phyloP scores from a whole-genome alignment of 2,329 filamentous ascomycete species.

The Calonectria naviculata region DNA sequence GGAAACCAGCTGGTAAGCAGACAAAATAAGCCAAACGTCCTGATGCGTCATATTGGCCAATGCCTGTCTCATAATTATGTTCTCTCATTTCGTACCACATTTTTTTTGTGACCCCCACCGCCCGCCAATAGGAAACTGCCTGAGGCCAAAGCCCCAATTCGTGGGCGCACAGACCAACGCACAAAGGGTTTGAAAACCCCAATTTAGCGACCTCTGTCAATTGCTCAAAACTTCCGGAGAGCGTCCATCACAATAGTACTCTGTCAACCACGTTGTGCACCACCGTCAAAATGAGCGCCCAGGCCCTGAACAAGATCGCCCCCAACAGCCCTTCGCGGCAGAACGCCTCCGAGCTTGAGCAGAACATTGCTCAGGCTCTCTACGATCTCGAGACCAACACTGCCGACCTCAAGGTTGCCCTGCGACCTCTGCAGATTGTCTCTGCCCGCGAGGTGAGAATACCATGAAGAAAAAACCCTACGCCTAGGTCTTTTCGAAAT shows the following conservation, averaged over 20 bases:
- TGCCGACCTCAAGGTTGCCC: constrained; percentile 93
- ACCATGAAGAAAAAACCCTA: constrained; percentile 40
- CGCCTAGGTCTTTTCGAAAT: constrained; percentile 45
- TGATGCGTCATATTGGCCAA: neutral
- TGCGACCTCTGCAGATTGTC: constrained; percentile 98
- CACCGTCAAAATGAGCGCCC: constrained; percentile 69
- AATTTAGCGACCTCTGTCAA: constrained; percentile 50
- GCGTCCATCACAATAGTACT: constrained; percentile 40
- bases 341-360: constrained; percentile 98
- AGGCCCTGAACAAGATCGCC: constrained; percentile 98
- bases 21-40: neutral
- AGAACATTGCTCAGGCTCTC: constrained; percentile 94
- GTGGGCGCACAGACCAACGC: constrained; percentile 26
- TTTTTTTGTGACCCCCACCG: neutral
- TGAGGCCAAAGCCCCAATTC: constrained; percentile 26
- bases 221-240: constrained; percentile 44
- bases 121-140: constrained; percentile 15
- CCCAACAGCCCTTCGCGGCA: constrained; percentile 95
- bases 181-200: constrained; percentile 54
- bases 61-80: neutral
- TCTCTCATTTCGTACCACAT: neutral
- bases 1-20: neutral
- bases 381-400: constrained; percentile 99
- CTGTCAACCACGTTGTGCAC: constrained; percentile 48
- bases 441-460: constrained; percentile 98